A percentile compares a stretch with the other conserved stretches of the same genome.
Conservation (phyloP, 192 early-diverging fungal genomes). For the Linnemannia zychae region DNA sequence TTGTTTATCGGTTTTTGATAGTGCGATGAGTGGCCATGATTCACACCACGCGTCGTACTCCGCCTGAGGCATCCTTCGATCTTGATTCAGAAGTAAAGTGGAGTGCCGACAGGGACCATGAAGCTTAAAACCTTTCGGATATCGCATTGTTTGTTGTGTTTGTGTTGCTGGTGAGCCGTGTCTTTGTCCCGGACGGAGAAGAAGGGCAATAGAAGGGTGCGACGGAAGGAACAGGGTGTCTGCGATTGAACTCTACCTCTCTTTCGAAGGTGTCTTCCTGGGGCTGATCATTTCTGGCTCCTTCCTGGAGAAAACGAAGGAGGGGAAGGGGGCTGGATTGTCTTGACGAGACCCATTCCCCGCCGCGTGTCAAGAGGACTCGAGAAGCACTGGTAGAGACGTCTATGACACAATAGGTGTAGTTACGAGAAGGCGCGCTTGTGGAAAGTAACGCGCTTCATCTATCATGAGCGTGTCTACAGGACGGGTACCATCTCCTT, state of each 20-base stretch:
- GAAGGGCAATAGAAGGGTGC: not conserved
- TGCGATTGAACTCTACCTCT: slow-evolving; percentile 1
- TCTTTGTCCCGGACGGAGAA: not conserved
- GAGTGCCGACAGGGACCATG: no score
- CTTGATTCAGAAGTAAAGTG: not conserved
- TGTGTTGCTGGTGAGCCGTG: not conserved
- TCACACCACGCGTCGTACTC: not conserved
- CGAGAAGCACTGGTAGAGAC: not conserved
- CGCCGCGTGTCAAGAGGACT: not conserved
- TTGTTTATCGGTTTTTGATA: not conserved
- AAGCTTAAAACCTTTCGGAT: no score
- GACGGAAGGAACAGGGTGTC: slow-evolving; percentile 1
- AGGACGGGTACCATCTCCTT: not conserved
- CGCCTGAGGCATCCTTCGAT: not conserved
- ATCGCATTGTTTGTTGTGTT: not conserved
- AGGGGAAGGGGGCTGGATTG: not conserved
- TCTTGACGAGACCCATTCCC: not conserved
- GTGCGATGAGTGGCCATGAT: slow-evolving; percentile 8
- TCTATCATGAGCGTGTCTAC: not conserved
- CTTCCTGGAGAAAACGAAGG: not conserved
- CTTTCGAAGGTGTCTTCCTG: not conserved
- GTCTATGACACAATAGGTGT: not conserved
- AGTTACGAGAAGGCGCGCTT: not conserved
- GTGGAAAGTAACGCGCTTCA: not conserved
- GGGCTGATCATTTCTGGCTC: not conserved